Percentiles rank a stretch among this genome's conserved stretches.
Evolutionary conservation across 441 rosid species (phyloP).

Genomic region (Croton setiger): DNA sequence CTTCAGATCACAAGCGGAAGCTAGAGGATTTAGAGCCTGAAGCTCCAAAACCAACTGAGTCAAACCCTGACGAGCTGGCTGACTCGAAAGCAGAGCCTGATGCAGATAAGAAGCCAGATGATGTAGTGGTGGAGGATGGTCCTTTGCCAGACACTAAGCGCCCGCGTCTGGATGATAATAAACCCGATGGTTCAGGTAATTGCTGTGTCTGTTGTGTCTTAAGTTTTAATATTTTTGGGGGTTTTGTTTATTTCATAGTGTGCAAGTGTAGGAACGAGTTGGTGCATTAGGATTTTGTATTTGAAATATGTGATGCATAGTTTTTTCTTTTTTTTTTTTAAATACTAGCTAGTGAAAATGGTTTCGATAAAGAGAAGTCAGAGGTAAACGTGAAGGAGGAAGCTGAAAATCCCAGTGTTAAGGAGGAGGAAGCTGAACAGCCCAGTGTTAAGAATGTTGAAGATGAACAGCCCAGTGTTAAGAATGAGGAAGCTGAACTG

Average conservation of each 20-base stretch:
- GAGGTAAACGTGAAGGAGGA: conserved; percentile 27
- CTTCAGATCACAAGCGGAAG: conserved; percentile 75
- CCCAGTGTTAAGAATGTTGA: too few species aligned
- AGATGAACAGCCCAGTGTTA: not conserved
- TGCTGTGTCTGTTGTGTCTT: not conserved
- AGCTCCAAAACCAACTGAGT: conserved; percentile 20
- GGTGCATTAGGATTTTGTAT: not conserved
- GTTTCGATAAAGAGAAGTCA: conserved; percentile 30
- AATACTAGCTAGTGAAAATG: conserved; percentile 41
- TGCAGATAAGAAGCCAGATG: conserved; percentile 24
- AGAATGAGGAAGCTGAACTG: conserved; percentile 13
- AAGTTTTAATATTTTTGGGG: too few species aligned
- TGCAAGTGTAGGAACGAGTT: too few species aligned
- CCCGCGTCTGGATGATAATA: conserved; percentile 42
- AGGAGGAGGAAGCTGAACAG: conserved; percentile 9
- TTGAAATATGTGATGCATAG: not conserved
- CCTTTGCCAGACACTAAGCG: conserved; percentile 59
- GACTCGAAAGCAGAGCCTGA: conserved; percentile 23
- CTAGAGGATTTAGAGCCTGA: conserved; percentile 50
- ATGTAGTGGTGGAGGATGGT: conserved; percentile 18
- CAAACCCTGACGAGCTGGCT: not conserved
- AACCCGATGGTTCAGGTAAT: conserved; percentile 46
- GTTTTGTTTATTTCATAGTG: not conserved
- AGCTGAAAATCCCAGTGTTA: conserved; percentile 19
- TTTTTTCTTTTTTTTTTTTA: not conserved